Evolutionary conservation across 2,329 filamentous ascomycete genomes (phyloP), one percentile per base, ranked within the genome.

Genomic region (Aspergillus brunneoviolaceus): DNA sequence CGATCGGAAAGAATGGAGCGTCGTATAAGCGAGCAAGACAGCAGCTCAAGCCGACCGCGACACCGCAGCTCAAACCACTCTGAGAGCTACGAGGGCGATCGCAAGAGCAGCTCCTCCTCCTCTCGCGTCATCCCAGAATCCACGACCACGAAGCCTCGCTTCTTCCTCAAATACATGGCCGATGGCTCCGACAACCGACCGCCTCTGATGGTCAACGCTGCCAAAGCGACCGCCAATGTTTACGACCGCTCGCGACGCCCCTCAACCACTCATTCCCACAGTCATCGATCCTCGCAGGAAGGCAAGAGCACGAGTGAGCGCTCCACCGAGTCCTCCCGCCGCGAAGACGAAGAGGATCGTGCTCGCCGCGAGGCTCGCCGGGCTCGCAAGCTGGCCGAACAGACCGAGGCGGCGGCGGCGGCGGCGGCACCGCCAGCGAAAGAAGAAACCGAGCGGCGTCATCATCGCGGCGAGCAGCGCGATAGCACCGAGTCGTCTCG

Each of bases 161-260:
- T 70, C 45, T 74, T 74, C 61, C 60, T 76, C 39, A 70, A 72
- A 29, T 77, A 74, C 57, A 74, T 79, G 67, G 73, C 71, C 16
- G 72, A 71, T 16, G 78, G 75, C 48, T 77, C 76, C 5, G 73
- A 79, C 54, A 72, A 74, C 31, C 72, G 70, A 0, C 76, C 73
- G n/a, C 67, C 78, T 16, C 67, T 79, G 39, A 74, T 70, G 55
- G 63, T 79, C 19, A 78, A 77, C 57, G 68, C 69, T 48, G 60
- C 64, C 56, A 75, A 74, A 59, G 72, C 70, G 47, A 65, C 70
- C 27, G 70, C 67, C 31, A 71, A 70, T 29, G 68, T 69, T 47
- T 60, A 67, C 42, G 72, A 74, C n/a, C 57, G 48, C 14, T 70
- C 61, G 45, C 69, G 63, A 23, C 72, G 66, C 49, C 70, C 69